Base-by-base conservation (phyloP, 352 stramenopile species). In the Pythium myriotylum region DNA sequence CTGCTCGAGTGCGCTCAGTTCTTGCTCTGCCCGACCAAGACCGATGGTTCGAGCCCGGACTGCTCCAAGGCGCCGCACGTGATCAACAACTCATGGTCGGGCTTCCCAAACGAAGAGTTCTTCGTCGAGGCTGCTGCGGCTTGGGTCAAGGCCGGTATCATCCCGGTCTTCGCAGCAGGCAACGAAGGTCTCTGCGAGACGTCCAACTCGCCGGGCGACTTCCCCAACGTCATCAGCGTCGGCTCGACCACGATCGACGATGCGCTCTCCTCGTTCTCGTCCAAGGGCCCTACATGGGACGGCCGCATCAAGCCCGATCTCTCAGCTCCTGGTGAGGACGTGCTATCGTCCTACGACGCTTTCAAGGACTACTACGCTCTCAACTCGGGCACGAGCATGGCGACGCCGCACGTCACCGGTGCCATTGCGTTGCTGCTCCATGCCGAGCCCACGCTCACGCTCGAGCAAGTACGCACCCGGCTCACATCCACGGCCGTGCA, bases 31-130 rank as follows among this genome's bases (percentile, higher is more conserved):
- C 68, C 68, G 1, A 72, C 63, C 1, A 40, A 71, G 47, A 10
- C 32, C 22, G n/a, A 27, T 1, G 57, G 57, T 27, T 52, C 17
- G 16, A 45, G 41, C 47, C 17, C 20, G 23, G 57, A 65, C 40
- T 65, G 57, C 48, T 43, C 47, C 37, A 57, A 65, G 57, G 57
- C 57, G 4, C 66, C 66, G 16, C 33, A 53, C 8, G 14, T 73
- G 9, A 58, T 73, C 17, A 73, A 51, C 54, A 70, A 70, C 54
- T 59, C 39, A 4, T 73, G 66, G 66, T 55, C 54, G n/a, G 61
- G 55, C 29, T 50, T 40, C 9, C 39, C 43, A 7, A 49, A 45
- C 19, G 56, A 53, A 48, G 33, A 40, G 12, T 56, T 42, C 29
- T 73, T 55, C 37, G 22, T 54, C 2, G 24, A 4, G 22, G 60